A percentile compares a stretch with the other conserved stretches of the same genome.
phyloP scores from a whole-genome alignment of 192 early-diverging fungal species.

The Dissophora globulifera region DNA sequence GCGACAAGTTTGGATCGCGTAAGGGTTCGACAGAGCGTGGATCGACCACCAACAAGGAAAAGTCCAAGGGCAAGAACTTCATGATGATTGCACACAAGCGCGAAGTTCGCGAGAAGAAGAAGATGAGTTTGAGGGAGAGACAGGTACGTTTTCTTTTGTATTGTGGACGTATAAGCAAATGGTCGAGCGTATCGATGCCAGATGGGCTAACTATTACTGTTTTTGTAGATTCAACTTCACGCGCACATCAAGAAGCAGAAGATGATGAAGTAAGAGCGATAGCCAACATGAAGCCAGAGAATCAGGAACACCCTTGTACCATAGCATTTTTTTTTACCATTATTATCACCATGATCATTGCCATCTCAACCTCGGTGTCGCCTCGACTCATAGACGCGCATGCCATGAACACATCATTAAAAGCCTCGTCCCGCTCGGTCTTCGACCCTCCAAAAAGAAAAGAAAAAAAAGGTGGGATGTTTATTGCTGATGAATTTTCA shows the following conservation, averaged over 20 bases:
- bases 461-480: too few species aligned
- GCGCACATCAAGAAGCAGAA: slow-evolving; percentile 74
- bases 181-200: too few species aligned
- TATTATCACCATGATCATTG: slow-evolving; percentile 2
- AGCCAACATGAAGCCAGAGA: slow-evolving; percentile 1
- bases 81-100: slow-evolving; percentile 97
- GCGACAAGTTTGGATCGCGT: slow-evolving; percentile 88
- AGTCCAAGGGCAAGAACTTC: slow-evolving; percentile 92
- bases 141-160: slow-evolving; percentile 57
- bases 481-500: too few species aligned
- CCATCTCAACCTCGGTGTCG: too few species aligned
- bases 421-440: too few species aligned
- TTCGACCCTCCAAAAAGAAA: too few species aligned
- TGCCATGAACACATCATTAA: too few species aligned
- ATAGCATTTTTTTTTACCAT: slow-evolving; percentile 28
- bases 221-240: slow-evolving; percentile 53
- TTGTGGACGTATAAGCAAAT: too few species aligned
- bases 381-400: too few species aligned
- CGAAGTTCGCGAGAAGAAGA: slow-evolving; percentile 76
- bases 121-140: slow-evolving; percentile 80
- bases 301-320: slow-evolving; percentile 28
- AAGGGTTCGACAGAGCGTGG: slow-evolving; percentile 85
- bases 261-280: slow-evolving; percentile 58
- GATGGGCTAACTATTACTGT: not conserved
- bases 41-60: slow-evolving; percentile 91